phyloP scores from a whole-genome alignment of 495 filamentous ascomycete genomes.

The Pyrenopolyporus hunteri region DNA sequence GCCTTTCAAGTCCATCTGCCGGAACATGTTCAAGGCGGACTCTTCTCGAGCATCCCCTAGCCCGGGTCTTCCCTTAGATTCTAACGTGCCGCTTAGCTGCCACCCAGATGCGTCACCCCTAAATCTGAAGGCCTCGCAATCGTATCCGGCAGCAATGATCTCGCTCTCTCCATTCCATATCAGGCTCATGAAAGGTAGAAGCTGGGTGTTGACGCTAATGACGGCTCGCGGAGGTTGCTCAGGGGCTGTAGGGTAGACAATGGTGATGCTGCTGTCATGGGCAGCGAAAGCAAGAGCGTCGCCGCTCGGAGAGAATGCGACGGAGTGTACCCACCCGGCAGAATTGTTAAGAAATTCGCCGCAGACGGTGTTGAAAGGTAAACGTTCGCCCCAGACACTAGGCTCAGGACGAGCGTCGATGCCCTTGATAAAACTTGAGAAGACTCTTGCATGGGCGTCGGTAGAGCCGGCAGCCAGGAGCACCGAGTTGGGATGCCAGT shows the following conservation, averaged over 20 bases:
- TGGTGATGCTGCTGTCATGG: slow-evolving; percentile 93
- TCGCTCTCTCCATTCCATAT: slow-evolving; percentile 93
- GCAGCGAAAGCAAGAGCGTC: slow-evolving; percentile 88
- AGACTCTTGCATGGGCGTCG: slow-evolving; percentile 95
- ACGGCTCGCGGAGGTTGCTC: slow-evolving; percentile 90
- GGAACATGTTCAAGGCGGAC: slow-evolving; percentile 97
- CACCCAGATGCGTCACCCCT: slow-evolving; percentile 82
- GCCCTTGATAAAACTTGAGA: slow-evolving; percentile 95
- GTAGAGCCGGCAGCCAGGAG: slow-evolving; percentile 92
- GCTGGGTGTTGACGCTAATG: slow-evolving; percentile 83
- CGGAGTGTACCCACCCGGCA: slow-evolving; percentile 93
- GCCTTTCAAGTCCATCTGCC: slow-evolving; percentile 96
- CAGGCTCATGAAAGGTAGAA: slow-evolving; percentile 87
- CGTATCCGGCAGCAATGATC: slow-evolving; percentile 94
- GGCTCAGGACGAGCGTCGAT: slow-evolving; percentile 86
- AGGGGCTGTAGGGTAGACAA: slow-evolving; percentile 92
- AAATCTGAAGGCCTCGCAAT: slow-evolving; percentile 94
- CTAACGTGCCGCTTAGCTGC: slow-evolving; percentile 83
- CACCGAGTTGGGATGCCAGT: slow-evolving; percentile 97
- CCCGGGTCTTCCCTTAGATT: slow-evolving; percentile 73
- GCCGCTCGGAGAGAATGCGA: slow-evolving; percentile 89
- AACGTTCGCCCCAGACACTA: slow-evolving; percentile 88
- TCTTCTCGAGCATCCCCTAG: slow-evolving; percentile 57
- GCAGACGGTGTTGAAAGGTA: slow-evolving; percentile 98
- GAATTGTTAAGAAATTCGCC: slow-evolving; percentile 95